These are phyloP conservation scores for Phaffomyces opuntiae DNA, from an alignment of 805 yeast species.

Conservation along the genomic window DNA sequence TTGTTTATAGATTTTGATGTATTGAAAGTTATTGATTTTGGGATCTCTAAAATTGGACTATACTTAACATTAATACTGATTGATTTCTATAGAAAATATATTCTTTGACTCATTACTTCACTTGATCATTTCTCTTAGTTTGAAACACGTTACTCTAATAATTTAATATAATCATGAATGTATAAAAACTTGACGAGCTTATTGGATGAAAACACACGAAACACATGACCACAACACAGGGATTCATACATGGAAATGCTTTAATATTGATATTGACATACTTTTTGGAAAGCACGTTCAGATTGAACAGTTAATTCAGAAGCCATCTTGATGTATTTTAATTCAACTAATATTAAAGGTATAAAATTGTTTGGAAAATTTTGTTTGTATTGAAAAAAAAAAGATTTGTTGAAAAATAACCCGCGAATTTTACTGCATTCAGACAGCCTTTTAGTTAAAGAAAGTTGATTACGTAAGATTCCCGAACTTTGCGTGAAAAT, in stretches of 20 bases:
- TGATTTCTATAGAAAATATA: too few species aligned
- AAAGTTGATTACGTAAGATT: neutral
- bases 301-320: constrained; percentile 99
- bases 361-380: too few species aligned
- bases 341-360: neutral
- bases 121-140: too few species aligned
- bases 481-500: too few species aligned
- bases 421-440: neutral
- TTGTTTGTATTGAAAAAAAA: neutral
- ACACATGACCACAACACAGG: neutral
- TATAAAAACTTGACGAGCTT: too few species aligned
- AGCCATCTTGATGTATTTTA: constrained; percentile 63
- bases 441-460: neutral
- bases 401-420: neutral
- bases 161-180: too few species aligned
- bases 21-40: too few species aligned
- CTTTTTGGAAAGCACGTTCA: constrained; percentile 99
- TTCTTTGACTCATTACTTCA: too few species aligned
- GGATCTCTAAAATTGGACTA: too few species aligned
- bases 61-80: too few species aligned
- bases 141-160: too few species aligned
- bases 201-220: neutral
- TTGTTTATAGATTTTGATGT: too few species aligned
- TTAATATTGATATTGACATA: constrained; percentile 36
- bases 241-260: neutral